Evolutionary conservation across 148 eudicot genomes (phyloP), one percentile per base, ranked within the genome.

Genomic region (Tetragonia tetragonoides): DNA sequence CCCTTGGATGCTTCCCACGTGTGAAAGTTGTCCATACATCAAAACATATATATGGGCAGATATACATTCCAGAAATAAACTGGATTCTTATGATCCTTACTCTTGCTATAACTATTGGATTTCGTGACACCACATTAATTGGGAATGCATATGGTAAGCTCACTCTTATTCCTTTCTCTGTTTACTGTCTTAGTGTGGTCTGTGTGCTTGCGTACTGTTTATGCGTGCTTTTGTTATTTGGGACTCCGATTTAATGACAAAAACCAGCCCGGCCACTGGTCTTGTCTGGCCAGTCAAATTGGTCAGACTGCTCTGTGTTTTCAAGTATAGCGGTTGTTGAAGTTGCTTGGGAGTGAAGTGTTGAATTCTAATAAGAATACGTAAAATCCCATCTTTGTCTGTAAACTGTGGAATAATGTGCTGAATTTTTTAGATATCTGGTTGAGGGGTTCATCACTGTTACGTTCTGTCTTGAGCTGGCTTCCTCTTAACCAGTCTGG

Each of bases 41-140:
- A 54, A 95, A 80, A 82, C 91, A 95, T 76, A 87, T 95, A 24
- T 83, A 82, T 62, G 98, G 98, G 71, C 98, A 95, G 84, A 91
- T 95, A 71, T 95, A 95, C 73, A 91, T 95, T 56, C 98, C 98
- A 20, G 98, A 95, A 79, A 91, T 95, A 46, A 95, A 95, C 64
- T 95, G 98, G 98, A 95, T 95, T 73, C 95, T 95, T 76, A 95
- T 95, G 98, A 85, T 95, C 82, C 88, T 92, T 56, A 92, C 98
- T 78, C 92, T 95, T 70, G 87, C 94, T 42, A 77, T 92, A 69
- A 87, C 97, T 64, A 80, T 92, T 78, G 98, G 98, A 63, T 95
- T 92, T 71, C 92, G 76, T 53, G 97, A 95, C 87, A 95, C 91
- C 62, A 92, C 93, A 78, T 38, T 83, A 78, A 92, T 95, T 54